Evolutionary conservation across 2,329 filamentous ascomycete genomes (phyloP).

Genomic region (Paramyrothecium sp.): DNA sequence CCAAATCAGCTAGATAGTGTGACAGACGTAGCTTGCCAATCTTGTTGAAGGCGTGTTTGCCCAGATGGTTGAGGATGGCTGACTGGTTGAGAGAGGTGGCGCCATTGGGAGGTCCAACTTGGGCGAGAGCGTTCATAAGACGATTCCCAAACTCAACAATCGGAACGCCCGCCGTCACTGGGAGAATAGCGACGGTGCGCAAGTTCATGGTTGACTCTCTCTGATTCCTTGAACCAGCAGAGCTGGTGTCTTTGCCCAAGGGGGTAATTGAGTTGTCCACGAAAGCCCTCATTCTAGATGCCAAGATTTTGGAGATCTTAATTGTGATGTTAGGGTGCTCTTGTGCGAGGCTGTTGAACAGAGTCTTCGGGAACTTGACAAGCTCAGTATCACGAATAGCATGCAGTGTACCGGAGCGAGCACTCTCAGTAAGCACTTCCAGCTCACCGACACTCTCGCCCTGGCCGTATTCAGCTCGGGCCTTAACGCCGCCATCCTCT

Average conservation of each 20-base stretch:
- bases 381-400: conserved; percentile 96
- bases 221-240: conserved; percentile 50
- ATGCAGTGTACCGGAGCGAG: conserved; percentile 85
- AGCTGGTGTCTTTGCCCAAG: conserved; percentile 61
- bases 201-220: conserved; percentile 88
- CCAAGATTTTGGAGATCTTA: conserved; percentile 98
- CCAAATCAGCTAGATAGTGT: conserved; percentile 92
- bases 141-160: conserved; percentile 94
- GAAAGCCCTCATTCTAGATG: conserved; percentile 85
- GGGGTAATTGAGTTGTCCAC: conserved; percentile 77
- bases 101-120: conserved; percentile 86
- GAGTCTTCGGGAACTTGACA: conserved; percentile 89
- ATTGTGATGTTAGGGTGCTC: conserved; percentile 98
- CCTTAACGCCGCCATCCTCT: conserved; percentile 77
- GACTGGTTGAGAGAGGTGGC: conserved; percentile 92
- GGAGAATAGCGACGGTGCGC: conserved; percentile 87
- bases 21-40: conserved; percentile 97
- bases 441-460: conserved; percentile 97
- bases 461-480: conserved; percentile 90
- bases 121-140: conserved; percentile 80
- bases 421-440: conserved; percentile 93
- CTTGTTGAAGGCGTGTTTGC: conserved; percentile 92
- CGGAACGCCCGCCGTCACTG: conserved; percentile 86
- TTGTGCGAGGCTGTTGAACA: conserved; percentile 96
- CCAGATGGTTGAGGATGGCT: conserved; percentile 90